Percentiles rank a stretch among this genome's conserved stretches.
Evolutionary conservation across 129 eudicot genomes (phyloP).

Genomic region (Heracleum sosnowskyi): DNA sequence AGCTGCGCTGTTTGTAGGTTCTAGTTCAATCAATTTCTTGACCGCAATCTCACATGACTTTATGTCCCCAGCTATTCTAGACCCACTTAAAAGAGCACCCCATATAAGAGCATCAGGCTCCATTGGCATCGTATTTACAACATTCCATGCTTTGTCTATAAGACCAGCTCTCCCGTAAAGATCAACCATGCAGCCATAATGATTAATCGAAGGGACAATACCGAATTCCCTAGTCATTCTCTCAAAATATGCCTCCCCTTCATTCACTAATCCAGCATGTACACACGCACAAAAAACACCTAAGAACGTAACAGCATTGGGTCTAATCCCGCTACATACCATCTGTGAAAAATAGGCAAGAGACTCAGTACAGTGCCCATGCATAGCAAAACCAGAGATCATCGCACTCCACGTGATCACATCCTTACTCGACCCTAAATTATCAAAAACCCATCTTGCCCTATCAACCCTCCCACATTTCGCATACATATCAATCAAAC

Average conservation of each 20-base stretch:
- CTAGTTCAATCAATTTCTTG: slow-evolving; percentile 21
- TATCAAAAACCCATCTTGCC: slow-evolving; percentile 15
- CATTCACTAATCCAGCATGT: slow-evolving; percentile 16
- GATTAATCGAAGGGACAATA: slow-evolving; percentile 13
- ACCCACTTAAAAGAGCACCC: slow-evolving; percentile 27
- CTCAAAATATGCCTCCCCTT: slow-evolving; percentile 12
- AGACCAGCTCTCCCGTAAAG: slow-evolving; percentile 23
- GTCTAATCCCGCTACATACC: slow-evolving; percentile 14
- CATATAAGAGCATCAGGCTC: slow-evolving; percentile 22
- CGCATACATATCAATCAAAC: slow-evolving; percentile 49
- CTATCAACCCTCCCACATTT: slow-evolving; percentile 34
- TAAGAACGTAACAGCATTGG: slow-evolving; percentile 18
- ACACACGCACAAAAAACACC: slow-evolving; percentile 23
- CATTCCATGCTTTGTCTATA: slow-evolving; percentile 16
- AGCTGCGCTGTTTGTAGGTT: slow-evolving; percentile 35
- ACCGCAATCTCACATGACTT: slow-evolving; percentile 16
- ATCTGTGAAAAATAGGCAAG: slow-evolving; percentile 11
- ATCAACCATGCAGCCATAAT: slow-evolving; percentile 23
- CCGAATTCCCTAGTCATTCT: slow-evolving; percentile 18
- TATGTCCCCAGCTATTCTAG: slow-evolving; percentile 20
- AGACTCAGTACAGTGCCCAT: slow-evolving; percentile 16
- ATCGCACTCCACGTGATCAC: slow-evolving; percentile 20
- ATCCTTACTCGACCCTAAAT: slow-evolving; percentile 15
- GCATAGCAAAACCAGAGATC: slow-evolving; percentile 20
- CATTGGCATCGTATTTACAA: slow-evolving; percentile 22